Evolutionary conservation across 495 filamentous ascomycete genomes (phyloP).

Genomic region (Podospora tetraspora): DNA sequence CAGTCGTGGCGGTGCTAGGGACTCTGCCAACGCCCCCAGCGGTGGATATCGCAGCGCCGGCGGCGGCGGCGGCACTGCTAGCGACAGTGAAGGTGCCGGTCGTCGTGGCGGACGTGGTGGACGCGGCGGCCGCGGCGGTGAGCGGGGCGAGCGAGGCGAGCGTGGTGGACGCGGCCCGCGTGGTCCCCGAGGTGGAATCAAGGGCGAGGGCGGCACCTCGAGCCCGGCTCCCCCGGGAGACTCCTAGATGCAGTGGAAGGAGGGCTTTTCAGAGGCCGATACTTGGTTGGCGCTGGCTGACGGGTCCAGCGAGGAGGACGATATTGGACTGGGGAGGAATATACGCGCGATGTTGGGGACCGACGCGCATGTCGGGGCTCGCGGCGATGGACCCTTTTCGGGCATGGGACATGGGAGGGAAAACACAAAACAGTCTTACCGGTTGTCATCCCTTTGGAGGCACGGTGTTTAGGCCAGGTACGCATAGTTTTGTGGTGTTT

Average conservation of each 20-base stretch:
- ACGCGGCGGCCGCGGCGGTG: slow-evolving; percentile 48
- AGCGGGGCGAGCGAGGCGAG: slow-evolving; percentile 19
- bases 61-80: slow-evolving; percentile 52
- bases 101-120: slow-evolving; percentile 63
- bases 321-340: background rate
- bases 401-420: background rate
- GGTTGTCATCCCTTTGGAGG: background rate
- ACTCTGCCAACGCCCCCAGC: slow-evolving; percentile 39
- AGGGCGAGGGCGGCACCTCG: slow-evolving; percentile 46
- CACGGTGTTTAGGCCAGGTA: background rate
- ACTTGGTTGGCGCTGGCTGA: background rate
- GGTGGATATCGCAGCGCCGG: slow-evolving; percentile 68
- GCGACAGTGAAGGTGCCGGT: slow-evolving; percentile 70
- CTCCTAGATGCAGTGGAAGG: slow-evolving; percentile 29
- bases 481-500: background rate
- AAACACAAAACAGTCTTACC: background rate
- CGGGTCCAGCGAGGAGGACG: background rate
- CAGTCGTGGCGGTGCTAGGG: slow-evolving; percentile 52
- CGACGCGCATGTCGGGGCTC: background rate
- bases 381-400: background rate
- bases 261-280: background rate
- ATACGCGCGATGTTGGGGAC: background rate
- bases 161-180: slow-evolving; percentile 53
- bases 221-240: slow-evolving; percentile 49
- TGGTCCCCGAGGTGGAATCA: slow-evolving; percentile 54